A percentile compares a stretch with the other conserved stretches of the same genome.
Conservation (phyloP, 2,329 filamentous ascomycete species). For the Purpureocillium takamizusanense region DNA sequence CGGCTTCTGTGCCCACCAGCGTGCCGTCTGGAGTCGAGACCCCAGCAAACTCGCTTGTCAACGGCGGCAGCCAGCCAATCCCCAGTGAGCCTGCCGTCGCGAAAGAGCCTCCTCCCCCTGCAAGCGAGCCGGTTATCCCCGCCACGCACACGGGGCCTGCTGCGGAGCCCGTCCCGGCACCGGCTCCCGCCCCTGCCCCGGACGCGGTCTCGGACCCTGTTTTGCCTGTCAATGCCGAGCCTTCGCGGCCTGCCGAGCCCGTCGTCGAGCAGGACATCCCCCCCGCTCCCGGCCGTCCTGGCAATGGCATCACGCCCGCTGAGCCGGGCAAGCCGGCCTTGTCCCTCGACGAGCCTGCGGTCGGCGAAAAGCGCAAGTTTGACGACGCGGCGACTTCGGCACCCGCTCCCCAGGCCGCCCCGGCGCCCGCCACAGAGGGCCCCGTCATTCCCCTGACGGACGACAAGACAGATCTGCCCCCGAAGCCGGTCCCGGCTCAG, state of each 20-base stretch:
- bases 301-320: slow-evolving; percentile 7
- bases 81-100: too few species aligned
- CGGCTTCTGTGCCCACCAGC: slow-evolving; percentile 11
- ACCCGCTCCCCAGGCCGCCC: slow-evolving; percentile 10
- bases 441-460: slow-evolving; percentile 2
- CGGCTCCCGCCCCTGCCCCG: slow-evolving; percentile 4
- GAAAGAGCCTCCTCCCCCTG: too few species aligned
- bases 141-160: slow-evolving; percentile 5
- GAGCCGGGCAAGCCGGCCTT: slow-evolving; percentile 5
- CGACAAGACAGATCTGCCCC: slow-evolving; percentile 11
- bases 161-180: slow-evolving; percentile 3
- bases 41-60: slow-evolving; percentile 6
- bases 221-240: not conserved
- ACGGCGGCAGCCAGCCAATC: slow-evolving; percentile 9
- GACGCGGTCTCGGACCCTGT: slow-evolving; percentile 2
- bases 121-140: slow-evolving; percentile 1
- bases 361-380: slow-evolving; percentile 31
- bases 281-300: not conserved
- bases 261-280: not conserved
- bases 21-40: slow-evolving; percentile 1
- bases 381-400: slow-evolving; percentile 13
- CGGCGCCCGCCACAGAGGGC: slow-evolving; percentile 11
- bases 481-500: too few species aligned
- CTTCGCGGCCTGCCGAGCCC: not conserved
- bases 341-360: slow-evolving; percentile 4